Evolutionary conservation across 192 early-diverging fungal genomes (phyloP).

Genomic region (Tieghemiomyces parasiticus): DNA sequence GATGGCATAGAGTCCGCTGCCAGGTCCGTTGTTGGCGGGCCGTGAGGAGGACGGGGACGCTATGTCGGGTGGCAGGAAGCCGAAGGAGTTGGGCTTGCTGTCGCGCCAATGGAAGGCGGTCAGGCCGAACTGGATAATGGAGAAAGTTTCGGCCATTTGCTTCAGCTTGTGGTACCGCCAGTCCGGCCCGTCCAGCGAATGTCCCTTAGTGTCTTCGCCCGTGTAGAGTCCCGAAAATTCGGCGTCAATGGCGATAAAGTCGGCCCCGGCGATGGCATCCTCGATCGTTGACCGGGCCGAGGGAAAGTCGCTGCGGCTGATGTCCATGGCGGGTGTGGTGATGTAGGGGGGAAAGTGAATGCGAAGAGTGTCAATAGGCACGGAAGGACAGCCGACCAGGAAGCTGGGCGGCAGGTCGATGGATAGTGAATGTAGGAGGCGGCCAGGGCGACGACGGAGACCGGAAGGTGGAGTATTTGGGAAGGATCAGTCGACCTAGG

Average conservation of each 20-base stretch:
- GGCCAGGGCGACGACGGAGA: too few relatives aligned
- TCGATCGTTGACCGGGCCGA: constrained; percentile 37
- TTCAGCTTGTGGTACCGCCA: constrained; percentile 40
- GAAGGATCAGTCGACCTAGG: too few relatives aligned
- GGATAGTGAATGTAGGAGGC: too few relatives aligned
- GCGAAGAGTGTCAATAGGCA: too few relatives aligned
- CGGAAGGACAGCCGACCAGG: too few relatives aligned
- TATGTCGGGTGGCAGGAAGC: neutral
- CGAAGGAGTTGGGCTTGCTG: neutral
- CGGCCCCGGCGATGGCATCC: constrained; percentile 43
- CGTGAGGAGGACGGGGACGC: neutral
- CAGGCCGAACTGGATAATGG: constrained; percentile 69
- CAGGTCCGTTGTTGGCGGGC: constrained; percentile 19
- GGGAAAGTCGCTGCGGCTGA: constrained; percentile 31
- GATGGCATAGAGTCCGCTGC: constrained; percentile 11
- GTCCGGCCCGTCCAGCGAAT: constrained; percentile 29
- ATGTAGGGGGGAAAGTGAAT: too few relatives aligned
- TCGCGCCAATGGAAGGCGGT: constrained; percentile 43
- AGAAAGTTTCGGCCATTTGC: constrained; percentile 29
- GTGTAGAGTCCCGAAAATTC: constrained; percentile 55
- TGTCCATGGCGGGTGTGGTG: constrained; percentile 1
- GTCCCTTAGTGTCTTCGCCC: neutral
- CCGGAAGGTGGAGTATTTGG: too few relatives aligned
- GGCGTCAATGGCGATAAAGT: constrained; percentile 67
- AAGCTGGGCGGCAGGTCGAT: too few relatives aligned